Base-by-base conservation (phyloP, 495 filamentous ascomycete species). In the Chaetomium cochliodes region DNA sequence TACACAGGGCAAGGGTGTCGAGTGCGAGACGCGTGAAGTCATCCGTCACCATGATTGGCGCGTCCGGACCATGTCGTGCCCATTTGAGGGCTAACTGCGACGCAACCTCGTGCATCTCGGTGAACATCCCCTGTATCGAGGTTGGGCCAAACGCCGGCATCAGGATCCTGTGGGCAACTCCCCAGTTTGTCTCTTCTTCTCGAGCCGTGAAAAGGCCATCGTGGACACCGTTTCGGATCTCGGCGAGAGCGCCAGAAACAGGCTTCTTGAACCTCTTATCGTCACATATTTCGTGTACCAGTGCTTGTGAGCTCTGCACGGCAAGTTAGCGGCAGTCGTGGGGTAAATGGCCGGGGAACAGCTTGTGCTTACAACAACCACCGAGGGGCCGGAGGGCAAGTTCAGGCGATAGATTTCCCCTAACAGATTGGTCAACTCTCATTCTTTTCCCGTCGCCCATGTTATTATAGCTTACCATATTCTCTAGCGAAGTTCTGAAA, bases 21-120 rank as follows among this genome's bases (percentile, higher is more conserved):
- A 93, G 80, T 3, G 88, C 87, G 46, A 93, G 73, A 12, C 88
- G 84, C 3, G 90, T 92, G 64, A 92, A 91, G 72, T 92, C 88
- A n/a, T 88, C 88, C 0, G 85, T 80, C 2, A 85, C 84, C 28
- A 76, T 73, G 66, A 92, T 90, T 20, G 80, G 75, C 20, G 80
- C 66, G 3, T 77, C 68, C 0, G 84, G 73, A 0, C 89, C 90
- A 64, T 84, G 80, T 30, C 89, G 84, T 18, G 87, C 88, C 87
- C 88, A 92, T 74, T 92, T 92, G 66, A 90, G 79, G 12, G 84
- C 81, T n/a, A 92, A 76, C 64, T 93, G 89, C 0, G 76, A 77
- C 0, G 87, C 81, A 54, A 92, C 85, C 69, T 92, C 90, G 63
- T 88, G 85, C 89, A 92, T 92, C 61, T 88, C 87, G 62, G 82